Base-by-base conservation (phyloP, 2,329 filamentous ascomycete species). In the Aspergillus oerlinghausenensis region DNA sequence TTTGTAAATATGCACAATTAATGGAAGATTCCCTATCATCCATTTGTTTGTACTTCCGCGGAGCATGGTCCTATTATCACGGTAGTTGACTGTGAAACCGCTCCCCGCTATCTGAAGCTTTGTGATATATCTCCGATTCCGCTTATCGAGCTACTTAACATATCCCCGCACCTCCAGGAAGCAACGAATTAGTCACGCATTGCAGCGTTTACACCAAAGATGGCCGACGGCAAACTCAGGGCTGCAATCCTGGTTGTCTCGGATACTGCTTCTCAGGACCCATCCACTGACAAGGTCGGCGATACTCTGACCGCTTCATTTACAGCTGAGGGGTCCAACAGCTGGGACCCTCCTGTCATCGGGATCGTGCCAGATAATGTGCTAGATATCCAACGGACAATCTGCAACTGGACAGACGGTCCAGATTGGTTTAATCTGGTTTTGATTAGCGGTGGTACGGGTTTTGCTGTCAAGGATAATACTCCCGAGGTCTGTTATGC, bases 381-480 rank as follows among this genome's bases (percentile, higher is more conserved):
- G 4, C 72, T 84, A 4, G 81, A 87, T 21, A 97, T 99, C 55
- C 90, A 96, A 68, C 80, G 80, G 17, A 81, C 85, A 51, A 82
- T 99, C 51, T 84, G 79, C 58, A 69, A 78, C 10, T 97, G 90
- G 90, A 80, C 89, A 0, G 92, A 96, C 72, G 66, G 69, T n/a
- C 75, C 80, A 10, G 73, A 82, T 4, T 80, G 81, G 50, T 73
- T 79, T 3, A 93, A 96, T 73, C 75, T 97, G 56, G 84, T 99
- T 58, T 74, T 97, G 49, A 93, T 92, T 0, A 96, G 91, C 6
- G 94, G 94, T 23, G 94, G 94, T 2, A 99, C 94, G 1, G 94
- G 94, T 0, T 99, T 99, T 73, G 88, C 94, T 7, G 80, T 86
- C 10, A 84, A 88, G 55, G 94, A 99, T 77, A 80, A 83, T 45